Base-by-base conservation (phyloP, 2,329 filamentous ascomycete genomes). In the Parastagonospora nodorum region DNA sequence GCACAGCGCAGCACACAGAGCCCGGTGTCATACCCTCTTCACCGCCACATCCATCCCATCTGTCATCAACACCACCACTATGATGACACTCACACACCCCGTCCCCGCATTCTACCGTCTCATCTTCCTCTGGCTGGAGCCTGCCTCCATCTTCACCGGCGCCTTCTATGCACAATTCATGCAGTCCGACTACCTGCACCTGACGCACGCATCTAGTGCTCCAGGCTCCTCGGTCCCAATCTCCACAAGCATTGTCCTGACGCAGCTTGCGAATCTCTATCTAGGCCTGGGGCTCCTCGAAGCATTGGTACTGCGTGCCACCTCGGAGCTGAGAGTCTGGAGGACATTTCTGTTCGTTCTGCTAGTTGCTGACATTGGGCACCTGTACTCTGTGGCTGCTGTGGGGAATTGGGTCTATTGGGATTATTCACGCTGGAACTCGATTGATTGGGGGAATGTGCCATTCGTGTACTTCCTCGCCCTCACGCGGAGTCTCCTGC, bases 211-310 rank as follows among this genome's bases (percentile, higher is more conserved):
- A 27, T 62, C 77, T 3, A 81, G 83, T 7, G 77, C 81, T 2
- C 73, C 81, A 50, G 56, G 75, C 57, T 45, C 69, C 27, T 65
- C 65, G 19, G 71, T 87, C 6, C 84, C 88, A 1, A 74, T 82
- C 31, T 81, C 80, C 35, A 88, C 87, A 1, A 82, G 83, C 8
- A 84, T 92, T 51, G 84, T 85, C 35, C 78, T 92, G 63, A 84
- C 85, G 14, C 89, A 93, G 75, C 82, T 93, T 29, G 88, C 87
- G 37, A 92, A 91, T 73, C 78, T 92, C 55, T 93, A 92, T 75
- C 73, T 92, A 33, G 82, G 89, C 50, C 90, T 92, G 72, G 84
- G 88, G 48, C 74, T 93, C 64, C 90, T 88, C 75, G 89, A 94
- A 75, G 88, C 88, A 2, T 74, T 91, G 19, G 86, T 93, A 10